phyloP scores from a whole-genome alignment of 2,329 filamentous ascomycete species.

The Calonectria pseudoturangicola region DNA sequence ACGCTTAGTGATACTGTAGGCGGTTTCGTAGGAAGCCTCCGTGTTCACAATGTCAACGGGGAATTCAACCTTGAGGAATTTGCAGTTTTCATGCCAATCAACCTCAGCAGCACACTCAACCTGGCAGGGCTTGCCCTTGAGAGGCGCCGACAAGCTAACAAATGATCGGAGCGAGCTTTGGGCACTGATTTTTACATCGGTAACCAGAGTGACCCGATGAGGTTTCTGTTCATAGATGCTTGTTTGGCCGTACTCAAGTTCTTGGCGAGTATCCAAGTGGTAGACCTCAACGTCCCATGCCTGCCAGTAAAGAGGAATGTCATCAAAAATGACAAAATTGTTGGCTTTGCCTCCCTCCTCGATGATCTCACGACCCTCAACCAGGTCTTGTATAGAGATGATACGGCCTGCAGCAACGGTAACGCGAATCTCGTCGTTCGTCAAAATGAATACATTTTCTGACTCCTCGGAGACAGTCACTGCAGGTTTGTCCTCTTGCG shows the following conservation, averaged over 20 bases:
- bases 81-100: conserved; percentile 98
- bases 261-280: conserved; percentile 90
- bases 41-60: conserved; percentile 93
- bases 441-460: conserved; percentile 82
- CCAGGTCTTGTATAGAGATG: conserved; percentile 87
- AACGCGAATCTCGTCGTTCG: conserved; percentile 86
- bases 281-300: conserved; percentile 99
- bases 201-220: conserved; percentile 87
- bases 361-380: conserved; percentile 85
- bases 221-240: conserved; percentile 82
- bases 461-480: conserved; percentile 71
- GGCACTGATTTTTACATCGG: conserved; percentile 90
- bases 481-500: conserved; percentile 64
- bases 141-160: conserved; percentile 83
- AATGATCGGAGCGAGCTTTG: conserved; percentile 90
- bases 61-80: conserved; percentile 99
- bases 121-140: conserved; percentile 75
- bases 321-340: conserved; percentile 95
- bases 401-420: conserved; percentile 85
- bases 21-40: conserved; percentile 95
- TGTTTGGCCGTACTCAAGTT: conserved; percentile 81
- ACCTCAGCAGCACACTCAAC: conserved; percentile 89
- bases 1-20: conserved; percentile 90
- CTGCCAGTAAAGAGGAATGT: conserved; percentile 98
- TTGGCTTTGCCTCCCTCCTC: conserved; percentile 85